Percentiles rank a stretch among this genome's conserved stretches.
These are phyloP conservation scores for Diaporthe eres DNA, from an alignment of 2,329 filamentous ascomycete genomes.

Conservation along the genomic window DNA sequence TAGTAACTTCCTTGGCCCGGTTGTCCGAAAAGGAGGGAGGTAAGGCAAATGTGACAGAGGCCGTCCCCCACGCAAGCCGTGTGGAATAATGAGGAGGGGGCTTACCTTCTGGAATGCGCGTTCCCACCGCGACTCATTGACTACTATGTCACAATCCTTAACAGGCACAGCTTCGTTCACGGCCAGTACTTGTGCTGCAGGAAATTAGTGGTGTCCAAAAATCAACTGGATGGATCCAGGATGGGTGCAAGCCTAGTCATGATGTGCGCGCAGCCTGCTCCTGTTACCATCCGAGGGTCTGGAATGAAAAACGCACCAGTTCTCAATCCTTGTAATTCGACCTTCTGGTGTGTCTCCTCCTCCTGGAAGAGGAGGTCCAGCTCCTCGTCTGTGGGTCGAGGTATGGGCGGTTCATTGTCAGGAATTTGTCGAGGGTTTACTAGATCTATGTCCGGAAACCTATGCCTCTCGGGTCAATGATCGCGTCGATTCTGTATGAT, in stretches of 20 bases:
- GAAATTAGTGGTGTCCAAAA: not conserved
- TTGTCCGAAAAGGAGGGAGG: no score
- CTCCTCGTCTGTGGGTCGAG: slow-evolving; percentile 5
- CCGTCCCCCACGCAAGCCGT: not conserved
- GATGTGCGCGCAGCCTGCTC: not conserved
- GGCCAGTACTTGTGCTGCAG: not conserved
- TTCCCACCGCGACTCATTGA: not conserved
- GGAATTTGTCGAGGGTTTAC: not conserved
- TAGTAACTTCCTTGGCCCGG: accelerated
- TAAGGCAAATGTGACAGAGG: no score
- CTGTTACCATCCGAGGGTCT: not conserved
- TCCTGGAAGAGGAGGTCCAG: slow-evolving; percentile 14
- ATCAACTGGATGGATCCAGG: not conserved
- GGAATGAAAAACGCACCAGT: not conserved
- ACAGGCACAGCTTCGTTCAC: not conserved
- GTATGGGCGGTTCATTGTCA: not conserved
- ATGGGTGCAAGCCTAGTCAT: not conserved
- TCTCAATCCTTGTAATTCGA: not conserved
- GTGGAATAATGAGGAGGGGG: not conserved
- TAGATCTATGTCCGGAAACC: slow-evolving; percentile 1
- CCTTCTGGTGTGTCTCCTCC: not conserved
- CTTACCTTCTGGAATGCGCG: slow-evolving; percentile 10
- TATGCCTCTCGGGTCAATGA: not conserved
- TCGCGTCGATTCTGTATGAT: no score
- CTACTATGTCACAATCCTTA: not conserved